Conservation (phyloP, 140 eudicot species). For the Oenanthe javanica region DNA sequence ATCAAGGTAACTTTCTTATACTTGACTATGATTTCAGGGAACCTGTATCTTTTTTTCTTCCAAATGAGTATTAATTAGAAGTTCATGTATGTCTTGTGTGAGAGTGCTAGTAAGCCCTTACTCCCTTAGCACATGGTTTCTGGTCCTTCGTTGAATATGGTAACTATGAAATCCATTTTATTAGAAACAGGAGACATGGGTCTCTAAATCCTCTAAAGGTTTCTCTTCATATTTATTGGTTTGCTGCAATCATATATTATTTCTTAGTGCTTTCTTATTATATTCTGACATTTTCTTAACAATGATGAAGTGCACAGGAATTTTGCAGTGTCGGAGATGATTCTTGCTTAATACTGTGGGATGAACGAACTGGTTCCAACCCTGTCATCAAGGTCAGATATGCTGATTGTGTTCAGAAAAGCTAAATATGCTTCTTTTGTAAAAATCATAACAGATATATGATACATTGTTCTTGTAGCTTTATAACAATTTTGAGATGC, state of each 20-base stretch:
- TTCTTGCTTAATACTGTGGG: constrained; percentile 93
- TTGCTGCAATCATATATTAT: not conserved
- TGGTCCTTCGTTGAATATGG: not conserved
- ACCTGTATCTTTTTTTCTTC: too few relatives aligned
- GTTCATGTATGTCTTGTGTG: not conserved
- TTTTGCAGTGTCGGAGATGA: constrained; percentile 99
- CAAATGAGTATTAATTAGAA: not conserved
- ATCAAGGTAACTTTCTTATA: constrained; percentile 45
- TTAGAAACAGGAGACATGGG: not conserved
- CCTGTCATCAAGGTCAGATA: constrained; percentile 68
- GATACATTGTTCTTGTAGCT: not conserved
- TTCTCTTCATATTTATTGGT: too few relatives aligned
- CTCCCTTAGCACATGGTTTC: not conserved
- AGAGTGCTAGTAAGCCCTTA: not conserved
- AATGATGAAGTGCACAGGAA: constrained; percentile 71
- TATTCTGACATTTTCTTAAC: constrained; percentile 20
- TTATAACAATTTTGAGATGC: not conserved
- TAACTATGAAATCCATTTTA: not conserved
- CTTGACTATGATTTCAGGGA: not conserved
- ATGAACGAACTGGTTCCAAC: constrained; percentile 62
- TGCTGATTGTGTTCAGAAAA: not conserved
- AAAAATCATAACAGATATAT: not conserved
- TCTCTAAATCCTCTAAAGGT: not conserved
- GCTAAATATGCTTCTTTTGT: not conserved
- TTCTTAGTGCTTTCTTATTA: not conserved